Base-by-base conservation (phyloP, 495 filamentous ascomycete species). In the Aspergillus heteromorphus region DNA sequence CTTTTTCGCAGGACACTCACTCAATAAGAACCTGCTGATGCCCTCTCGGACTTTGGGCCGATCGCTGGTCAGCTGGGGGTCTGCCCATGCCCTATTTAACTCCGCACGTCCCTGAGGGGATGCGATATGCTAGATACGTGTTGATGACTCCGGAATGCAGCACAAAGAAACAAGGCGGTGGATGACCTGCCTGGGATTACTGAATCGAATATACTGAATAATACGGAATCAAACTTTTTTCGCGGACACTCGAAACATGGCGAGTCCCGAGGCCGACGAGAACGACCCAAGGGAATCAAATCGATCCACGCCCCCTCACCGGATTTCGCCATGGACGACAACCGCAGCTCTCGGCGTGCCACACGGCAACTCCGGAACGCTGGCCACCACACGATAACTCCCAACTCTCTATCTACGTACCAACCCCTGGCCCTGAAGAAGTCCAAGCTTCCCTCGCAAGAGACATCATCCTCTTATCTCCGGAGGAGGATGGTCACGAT, bases 41-140 rank as follows among this genome's bases (percentile, higher is more conserved):
- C 36, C 23, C 23, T 8, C 18, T 53, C 56, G 50, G 56, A 54
- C 36, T 53, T 54, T 50, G 29, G 23, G 50, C 55, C 49, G 55
- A 56, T 7, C 25, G 20, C 45, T 17, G 45, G 29, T 40, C 43
- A 48, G 29, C 40, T 42, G 38, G n/a, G n/a, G n/a, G 11, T 3
- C 25, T 48, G 21, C 48, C 3, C 17, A 13, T 23, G 13, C 20
- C 20, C 38, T 45, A 55, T 31, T 47, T 54, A 34, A 18, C 45
- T 49, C 53, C 45, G 45, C 45, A 42, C 20, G 16, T 45, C 34
- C 13, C 2, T 38, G 4, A 3, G 23, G 23, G 4, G 13, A 38
- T 4, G n/a, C 34, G 34, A 38, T 38, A 7, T n/a, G n/a, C n/a
- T n/a, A n/a, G n/a, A n/a, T n/a, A n/a, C n/a, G n/a, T n/a, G n/a